Base-by-base conservation (phyloP, 1,284 basidiomycete species). In the Sanguinoderma infundibulare region DNA sequence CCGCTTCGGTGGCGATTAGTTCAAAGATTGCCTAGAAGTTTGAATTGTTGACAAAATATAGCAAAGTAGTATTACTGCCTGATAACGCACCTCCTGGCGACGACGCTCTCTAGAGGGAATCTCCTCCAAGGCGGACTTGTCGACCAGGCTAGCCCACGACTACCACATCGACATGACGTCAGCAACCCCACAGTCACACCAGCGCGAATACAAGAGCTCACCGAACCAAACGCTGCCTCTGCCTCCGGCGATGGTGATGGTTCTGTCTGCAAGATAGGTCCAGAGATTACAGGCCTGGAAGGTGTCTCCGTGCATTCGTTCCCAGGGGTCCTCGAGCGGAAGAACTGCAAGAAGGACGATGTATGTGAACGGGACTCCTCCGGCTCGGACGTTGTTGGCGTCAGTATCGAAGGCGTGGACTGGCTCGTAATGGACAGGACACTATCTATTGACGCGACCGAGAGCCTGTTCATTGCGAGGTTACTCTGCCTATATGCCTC, bases 101-200 rank as follows among this genome's bases (percentile, higher is more conserved):
- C 90, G 91, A 42, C 96, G 83, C 73, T 98, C 96, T 39, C 79
- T 78, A 0, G 82, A 73, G 0, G 91, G 89, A 53, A 98, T 90
- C 15, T 86, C 92, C 26, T 89, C 87, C 35, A 98, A 75, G 0
- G 92, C 92, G 38, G 87, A 86, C 64, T 87, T 87, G 67, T 96
- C 93, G 0, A 98, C 90, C 53, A 98, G 78, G 72, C 92, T 95
- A 3, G 92, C 89, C 96, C 96, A 98, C 0, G 94, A 95, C 85
- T 94, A 39, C n/a, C 56, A 15, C 1, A 1, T 15, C 35, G 30
- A 72, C 32, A 32, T 20, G 20, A 12, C 0, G 44, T 60, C 17
- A 59, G 36, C 3, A 12, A 1, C 3, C 20, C 24, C 12, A 35
- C 10, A 8, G 6, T 2, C 52, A 22, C 26, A 40, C 35, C 17